Evolutionary conservation across 2,329 filamentous ascomycete species (phyloP), one percentile per base, ranked within the genome.

Genomic region (Neofusicoccum sp.): DNA sequence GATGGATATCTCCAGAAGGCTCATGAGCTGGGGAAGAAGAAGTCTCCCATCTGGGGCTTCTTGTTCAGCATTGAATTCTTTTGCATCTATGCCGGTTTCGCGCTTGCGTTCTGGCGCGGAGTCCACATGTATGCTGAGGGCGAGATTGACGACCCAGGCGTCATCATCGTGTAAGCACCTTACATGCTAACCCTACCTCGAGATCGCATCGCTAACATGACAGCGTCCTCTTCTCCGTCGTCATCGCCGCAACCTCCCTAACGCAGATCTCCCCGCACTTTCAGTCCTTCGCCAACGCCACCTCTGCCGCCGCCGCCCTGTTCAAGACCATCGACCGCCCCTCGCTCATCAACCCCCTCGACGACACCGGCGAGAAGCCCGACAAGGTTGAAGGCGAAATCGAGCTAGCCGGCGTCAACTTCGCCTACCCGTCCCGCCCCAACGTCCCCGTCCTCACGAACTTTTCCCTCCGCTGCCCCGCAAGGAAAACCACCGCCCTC

Each of bases 401-500:
- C 33, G 64, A 39, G 1, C 73, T 78, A 45, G 65, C 73, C 3
- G 66, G 75, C 47, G 74, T 77, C 3, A 66, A 69, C 1, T 78
- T 78, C 56, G 74, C 72, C 1, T 78, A 78, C 47, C 76, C 76
- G 0, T 74, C 71, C 54, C 81, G 88, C 11, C 85, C 87, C 0
- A 82, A 87, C 64, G 83, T 88, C 65, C 86, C 85, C 68, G 85
- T 91, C 0, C 74, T 91, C 1, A 82, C 89, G 67, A 76, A 81
- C 2, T 73, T 91, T 2, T 81, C 83, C 67, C 75, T 91, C 4
- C 52, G 66, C 6, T 74, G 79, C 36, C 64, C 73, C 43, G 72
- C 74, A 2, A 79, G 80, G 5, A 75, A 97, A 79, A 93, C 90
- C 28, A 97, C 94, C 2, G 95, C 95, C 1, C 81, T 99, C 8